Evolutionary conservation across 352 stramenopile genomes (phyloP).

Genomic region (Pythium brassicae): DNA sequence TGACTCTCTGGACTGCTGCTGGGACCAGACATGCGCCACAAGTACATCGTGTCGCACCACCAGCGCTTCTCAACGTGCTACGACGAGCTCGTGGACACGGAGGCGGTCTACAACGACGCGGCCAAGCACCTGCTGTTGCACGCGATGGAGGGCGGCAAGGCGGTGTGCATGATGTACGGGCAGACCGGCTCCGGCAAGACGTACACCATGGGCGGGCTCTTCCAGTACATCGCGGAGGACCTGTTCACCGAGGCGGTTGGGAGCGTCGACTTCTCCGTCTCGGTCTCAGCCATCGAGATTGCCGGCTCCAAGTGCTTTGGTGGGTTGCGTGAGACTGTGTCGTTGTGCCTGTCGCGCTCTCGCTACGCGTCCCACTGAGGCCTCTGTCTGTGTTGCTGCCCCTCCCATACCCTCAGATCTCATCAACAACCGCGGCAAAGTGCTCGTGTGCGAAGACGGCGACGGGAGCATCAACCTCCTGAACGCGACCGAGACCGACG

Average conservation of each 20-base stretch:
- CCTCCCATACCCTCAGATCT: constrained; percentile 22
- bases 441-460: constrained; percentile 70
- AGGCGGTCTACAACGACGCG: constrained; percentile 61
- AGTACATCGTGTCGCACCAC: constrained; percentile 75
- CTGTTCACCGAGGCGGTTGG: constrained; percentile 52
- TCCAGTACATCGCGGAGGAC: constrained; percentile 49
- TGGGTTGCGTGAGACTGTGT: constrained; percentile 12
- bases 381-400: no score
- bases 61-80: constrained; percentile 79
- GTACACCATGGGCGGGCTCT: constrained; percentile 90
- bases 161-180: constrained; percentile 70
- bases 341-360: background rate
- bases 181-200: constrained; percentile 83
- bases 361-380: no score
- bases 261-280: constrained; percentile 42
- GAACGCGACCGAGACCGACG: constrained; percentile 45
- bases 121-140: constrained; percentile 65
- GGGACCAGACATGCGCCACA: constrained; percentile 86
- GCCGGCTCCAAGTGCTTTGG: constrained; percentile 61
- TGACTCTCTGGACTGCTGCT: no score
- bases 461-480: constrained; percentile 61
- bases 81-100: constrained; percentile 65
- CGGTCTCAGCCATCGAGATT: constrained; percentile 58
- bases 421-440: constrained; percentile 39
- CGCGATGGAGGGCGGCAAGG: constrained; percentile 34